Conservation (phyloP, 2,329 filamentous ascomycete genomes). For the Cytospora chrysosperma region DNA sequence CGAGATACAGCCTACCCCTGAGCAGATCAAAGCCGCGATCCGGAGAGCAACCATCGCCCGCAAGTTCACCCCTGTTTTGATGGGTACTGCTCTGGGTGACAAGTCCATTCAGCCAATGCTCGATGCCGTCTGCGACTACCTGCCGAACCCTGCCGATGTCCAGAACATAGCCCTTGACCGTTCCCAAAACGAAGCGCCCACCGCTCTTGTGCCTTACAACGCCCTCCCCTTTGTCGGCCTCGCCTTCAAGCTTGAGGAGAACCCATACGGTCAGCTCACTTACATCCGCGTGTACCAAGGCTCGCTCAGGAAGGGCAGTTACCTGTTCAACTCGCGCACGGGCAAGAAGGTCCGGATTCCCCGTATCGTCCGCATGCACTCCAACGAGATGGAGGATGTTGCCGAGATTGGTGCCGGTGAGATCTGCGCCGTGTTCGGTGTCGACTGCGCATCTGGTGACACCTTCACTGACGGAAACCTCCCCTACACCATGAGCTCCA, state of each 20-base stretch:
- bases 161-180: conserved; percentile 87
- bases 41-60: conserved; percentile 83
- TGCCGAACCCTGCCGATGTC: conserved; percentile 88
- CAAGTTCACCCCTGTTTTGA: conserved; percentile 92
- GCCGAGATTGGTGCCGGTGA: conserved; percentile 90
- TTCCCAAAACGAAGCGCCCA: conserved; percentile 71
- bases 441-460: conserved; percentile 96
- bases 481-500: conserved; percentile 94
- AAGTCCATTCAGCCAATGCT: conserved; percentile 94
- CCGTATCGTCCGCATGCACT: conserved; percentile 98
- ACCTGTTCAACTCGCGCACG: conserved; percentile 89
- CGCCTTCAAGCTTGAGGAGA: conserved; percentile 98
- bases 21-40: conserved; percentile 90
- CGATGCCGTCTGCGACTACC: conserved; percentile 92
- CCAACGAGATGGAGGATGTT: conserved; percentile 98
- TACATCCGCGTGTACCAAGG: conserved; percentile 99
- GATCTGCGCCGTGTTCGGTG: conserved; percentile 97
- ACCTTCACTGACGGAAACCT: conserved; percentile 94
- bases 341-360: conserved; percentile 97
- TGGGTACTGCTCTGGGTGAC: conserved; percentile 93
- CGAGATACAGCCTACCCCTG: conserved; percentile 72
- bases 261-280: conserved; percentile 96
- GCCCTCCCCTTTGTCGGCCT: conserved; percentile 90
- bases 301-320: conserved; percentile 79
- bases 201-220: conserved; percentile 91